A percentile compares a stretch with the other conserved stretches of the same genome.
Evolutionary conservation across 1,284 basidiomycete species (phyloP).

Genomic region (Pyrrhoderma lamaoense): DNA sequence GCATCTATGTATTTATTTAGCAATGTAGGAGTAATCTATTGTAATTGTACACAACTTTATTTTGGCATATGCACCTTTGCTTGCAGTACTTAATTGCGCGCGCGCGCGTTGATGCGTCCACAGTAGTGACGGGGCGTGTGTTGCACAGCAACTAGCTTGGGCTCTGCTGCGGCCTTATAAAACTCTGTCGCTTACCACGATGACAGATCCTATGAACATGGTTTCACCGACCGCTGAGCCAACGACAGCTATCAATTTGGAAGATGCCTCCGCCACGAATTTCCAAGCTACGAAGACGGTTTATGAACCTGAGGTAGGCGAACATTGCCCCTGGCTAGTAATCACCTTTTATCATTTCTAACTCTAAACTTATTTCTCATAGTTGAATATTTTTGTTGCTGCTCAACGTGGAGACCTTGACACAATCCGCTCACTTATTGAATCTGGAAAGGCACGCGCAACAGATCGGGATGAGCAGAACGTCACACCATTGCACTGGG

Average conservation of each 20-base stretch:
- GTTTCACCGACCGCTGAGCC: conserved; percentile 21
- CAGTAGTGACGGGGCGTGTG: no score
- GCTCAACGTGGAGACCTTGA: conserved; percentile 83
- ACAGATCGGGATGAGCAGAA: conserved; percentile 85
- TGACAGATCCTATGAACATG: conserved; percentile 14
- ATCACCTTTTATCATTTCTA: neutral
- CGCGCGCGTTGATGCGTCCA: no score
- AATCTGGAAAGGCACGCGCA: conserved; percentile 65
- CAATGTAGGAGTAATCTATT: no score
- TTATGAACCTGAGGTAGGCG: conserved; percentile 28
- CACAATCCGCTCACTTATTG: conserved; percentile 61
- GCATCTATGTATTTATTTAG: no score
- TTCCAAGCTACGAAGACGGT: conserved; percentile 24
- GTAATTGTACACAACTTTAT: no score
- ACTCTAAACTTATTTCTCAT: conserved; percentile 1
- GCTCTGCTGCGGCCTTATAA: neutral
- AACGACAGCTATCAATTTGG: conserved; percentile 27
- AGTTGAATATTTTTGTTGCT: conserved; percentile 70
- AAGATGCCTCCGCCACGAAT: conserved; percentile 27
- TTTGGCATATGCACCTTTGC: no score
- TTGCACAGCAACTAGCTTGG: neutral
- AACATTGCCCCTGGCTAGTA: neutral
- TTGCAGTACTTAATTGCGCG: no score
- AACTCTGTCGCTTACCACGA: neutral
- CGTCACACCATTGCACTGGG: conserved; percentile 96